These are phyloP conservation scores for Ecytonucleospora hepatopenaei DNA, from an alignment of 371 early-diverging fungal genomes.

Conservation along the genomic window DNA sequence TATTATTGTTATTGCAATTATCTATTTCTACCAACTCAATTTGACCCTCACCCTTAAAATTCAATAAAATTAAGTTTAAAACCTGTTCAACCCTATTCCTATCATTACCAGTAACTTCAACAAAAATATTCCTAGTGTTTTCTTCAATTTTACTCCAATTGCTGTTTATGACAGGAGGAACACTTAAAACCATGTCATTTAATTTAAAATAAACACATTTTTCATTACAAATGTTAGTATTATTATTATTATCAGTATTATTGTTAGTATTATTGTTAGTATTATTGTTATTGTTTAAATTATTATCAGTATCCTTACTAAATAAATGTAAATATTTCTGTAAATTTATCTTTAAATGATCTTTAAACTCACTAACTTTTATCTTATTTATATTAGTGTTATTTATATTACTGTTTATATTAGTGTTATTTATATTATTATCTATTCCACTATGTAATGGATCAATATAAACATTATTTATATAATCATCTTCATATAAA, in stretches of 20 bases:
- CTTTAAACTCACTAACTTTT: slow-evolving; percentile 76
- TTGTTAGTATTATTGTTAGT: too few relatives aligned
- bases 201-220: slow-evolving; percentile 68
- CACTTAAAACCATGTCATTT: slow-evolving; percentile 70
- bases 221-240: too few relatives aligned
- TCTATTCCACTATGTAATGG: too few relatives aligned
- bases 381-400: slow-evolving; percentile 70
- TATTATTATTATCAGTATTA: too few relatives aligned
- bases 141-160: slow-evolving; percentile 86
- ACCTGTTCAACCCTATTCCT: slow-evolving; percentile 54
- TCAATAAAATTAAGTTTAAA: slow-evolving; percentile 42
- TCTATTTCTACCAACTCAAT: slow-evolving; percentile 63
- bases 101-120: slow-evolving; percentile 94
- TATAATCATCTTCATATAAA: too few relatives aligned
- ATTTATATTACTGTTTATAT: slow-evolving; percentile 68
- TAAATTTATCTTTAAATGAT: slow-evolving; percentile 69
- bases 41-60: slow-evolving; percentile 58
- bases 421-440: too few relatives aligned
- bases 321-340: slow-evolving; percentile 78
- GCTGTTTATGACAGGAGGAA: slow-evolving; percentile 98
- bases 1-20: too few relatives aligned
- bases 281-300: too few relatives aligned
- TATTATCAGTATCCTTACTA: slow-evolving; percentile 73
- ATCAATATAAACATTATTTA: slow-evolving; percentile 74
- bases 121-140: slow-evolving; percentile 86